A percentile compares a stretch with the other conserved stretches of the same genome.
These are phyloP conservation scores for Royoungia palumana DNA, from an alignment of 768 basidiomycete genomes.

Conservation along the genomic window DNA sequence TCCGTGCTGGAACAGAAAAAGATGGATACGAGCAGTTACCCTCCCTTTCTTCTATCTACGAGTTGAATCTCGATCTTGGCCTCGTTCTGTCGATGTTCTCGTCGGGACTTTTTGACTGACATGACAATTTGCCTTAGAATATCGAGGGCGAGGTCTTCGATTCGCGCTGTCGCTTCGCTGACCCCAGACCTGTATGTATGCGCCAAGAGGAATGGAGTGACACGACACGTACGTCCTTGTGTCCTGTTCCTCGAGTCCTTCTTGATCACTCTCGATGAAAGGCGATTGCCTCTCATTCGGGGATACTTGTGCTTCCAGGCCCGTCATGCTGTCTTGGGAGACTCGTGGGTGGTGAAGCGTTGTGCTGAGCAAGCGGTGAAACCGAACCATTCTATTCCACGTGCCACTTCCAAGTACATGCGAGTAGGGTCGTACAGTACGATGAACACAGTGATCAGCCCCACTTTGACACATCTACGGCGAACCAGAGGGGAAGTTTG, in stretches of 20 bases:
- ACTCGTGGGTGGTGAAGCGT: too few relatives aligned
- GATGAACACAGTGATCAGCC: slow-evolving; percentile 14
- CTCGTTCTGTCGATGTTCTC: slow-evolving; percentile 1
- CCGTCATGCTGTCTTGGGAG: background rate
- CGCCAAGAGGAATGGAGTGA: background rate
- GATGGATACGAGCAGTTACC: slow-evolving; percentile 21
- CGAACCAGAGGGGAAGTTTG: slow-evolving; percentile 64
- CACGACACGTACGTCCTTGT: slow-evolving; percentile 9
- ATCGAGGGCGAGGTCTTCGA: slow-evolving; percentile 30
- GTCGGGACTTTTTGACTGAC: slow-evolving; percentile 9
- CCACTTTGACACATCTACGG: slow-evolving; percentile 45
- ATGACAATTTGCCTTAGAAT: slow-evolving; percentile 32
- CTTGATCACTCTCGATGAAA: slow-evolving; percentile 9
- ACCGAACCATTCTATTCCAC: background rate
- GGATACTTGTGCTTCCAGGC: background rate
- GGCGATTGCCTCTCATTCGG: background rate
- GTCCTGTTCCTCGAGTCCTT: slow-evolving; percentile 9
- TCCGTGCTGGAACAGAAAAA: slow-evolving; percentile 1
- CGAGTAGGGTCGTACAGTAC: background rate
- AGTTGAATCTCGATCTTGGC: slow-evolving; percentile 34
- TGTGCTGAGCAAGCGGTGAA: too few relatives aligned
- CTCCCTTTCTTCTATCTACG: slow-evolving; percentile 36
- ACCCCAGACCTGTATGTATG: slow-evolving; percentile 1
- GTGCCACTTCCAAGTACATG: slow-evolving; percentile 15
- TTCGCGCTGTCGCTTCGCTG: slow-evolving; percentile 25